Evolutionary conservation across 139 green algal genomes (phyloP).

Genomic region (Chlamydomonas eustigma): DNA sequence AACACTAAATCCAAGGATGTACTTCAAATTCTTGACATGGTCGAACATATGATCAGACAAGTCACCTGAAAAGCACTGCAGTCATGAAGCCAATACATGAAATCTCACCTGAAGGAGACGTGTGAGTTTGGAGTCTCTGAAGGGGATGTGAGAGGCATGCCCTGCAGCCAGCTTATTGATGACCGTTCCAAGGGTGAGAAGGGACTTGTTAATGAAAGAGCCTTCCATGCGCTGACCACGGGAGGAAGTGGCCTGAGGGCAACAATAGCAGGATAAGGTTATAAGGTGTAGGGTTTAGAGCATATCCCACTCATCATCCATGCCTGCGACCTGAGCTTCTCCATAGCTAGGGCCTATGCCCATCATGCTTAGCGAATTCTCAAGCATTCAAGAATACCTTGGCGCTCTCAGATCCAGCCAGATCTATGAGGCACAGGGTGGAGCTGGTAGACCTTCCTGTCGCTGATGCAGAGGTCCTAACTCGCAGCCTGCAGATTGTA

Average conservation of each 20-base stretch:
- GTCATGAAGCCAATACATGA: no score
- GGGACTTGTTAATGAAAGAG: conserved; percentile 91
- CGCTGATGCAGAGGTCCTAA: conserved; percentile 46
- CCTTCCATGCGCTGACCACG: conserved; percentile 81
- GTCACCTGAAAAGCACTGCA: no score
- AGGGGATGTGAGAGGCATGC: conserved; percentile 6
- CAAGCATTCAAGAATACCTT: conserved; percentile 52
- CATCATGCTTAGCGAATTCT: no score
- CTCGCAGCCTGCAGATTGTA: conserved; percentile 77
- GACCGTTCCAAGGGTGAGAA: conserved; percentile 74
- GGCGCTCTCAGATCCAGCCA: conserved; percentile 31
- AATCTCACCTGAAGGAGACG: conserved; percentile 45
- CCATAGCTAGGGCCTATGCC: no score
- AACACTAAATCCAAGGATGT: no score
- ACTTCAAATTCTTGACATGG: no score
- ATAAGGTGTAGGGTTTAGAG: conserved; percentile 2
- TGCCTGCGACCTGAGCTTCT: no score
- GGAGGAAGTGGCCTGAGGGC: conserved; percentile 50
- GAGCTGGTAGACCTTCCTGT: not conserved
- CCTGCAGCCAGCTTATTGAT: conserved; percentile 73
- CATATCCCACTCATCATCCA: no score
- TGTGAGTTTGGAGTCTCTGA: conserved; percentile 85
- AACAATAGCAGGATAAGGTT: conserved; percentile 25
- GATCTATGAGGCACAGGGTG: conserved; percentile 10
- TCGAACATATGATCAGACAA: no score